Evolutionary conservation across 176 grass and related monocot genomes (phyloP).

Genomic region (Saccharum officinarum): DNA sequence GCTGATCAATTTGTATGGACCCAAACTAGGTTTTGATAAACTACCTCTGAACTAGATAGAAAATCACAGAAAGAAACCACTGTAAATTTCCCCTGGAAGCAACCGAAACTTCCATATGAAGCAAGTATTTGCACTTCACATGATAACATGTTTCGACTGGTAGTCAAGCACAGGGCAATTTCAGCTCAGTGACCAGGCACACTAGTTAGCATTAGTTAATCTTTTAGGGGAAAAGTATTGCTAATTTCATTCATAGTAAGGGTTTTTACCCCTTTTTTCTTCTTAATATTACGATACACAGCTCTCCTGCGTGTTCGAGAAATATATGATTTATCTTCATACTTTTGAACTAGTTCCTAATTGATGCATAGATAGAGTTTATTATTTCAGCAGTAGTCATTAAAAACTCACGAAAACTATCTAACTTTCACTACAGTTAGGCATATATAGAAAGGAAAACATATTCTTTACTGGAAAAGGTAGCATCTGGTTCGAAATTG

Average conservation of each 20-base stretch:
- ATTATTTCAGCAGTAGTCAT: background rate
- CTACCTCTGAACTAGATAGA: slow-evolving; percentile 19
- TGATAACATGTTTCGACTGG: background rate
- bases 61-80: background rate
- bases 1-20: background rate
- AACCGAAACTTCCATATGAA: background rate
- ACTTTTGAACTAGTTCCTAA: background rate
- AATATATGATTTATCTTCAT: background rate
- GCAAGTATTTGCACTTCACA: background rate
- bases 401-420: background rate
- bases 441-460: background rate
- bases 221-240: background rate
- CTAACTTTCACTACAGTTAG: background rate
- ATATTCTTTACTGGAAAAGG: background rate
- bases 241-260: background rate
- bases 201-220: background rate
- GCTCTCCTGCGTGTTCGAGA: background rate
- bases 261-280: background rate
- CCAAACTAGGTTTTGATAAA: background rate
- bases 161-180: background rate
- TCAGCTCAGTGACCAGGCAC: background rate
- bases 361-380: background rate
- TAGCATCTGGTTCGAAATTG: background rate
- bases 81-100: slow-evolving; percentile 8
- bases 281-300: background rate